Conservation (phyloP, 345 rosid species). For the Trapa bicornis region DNA sequence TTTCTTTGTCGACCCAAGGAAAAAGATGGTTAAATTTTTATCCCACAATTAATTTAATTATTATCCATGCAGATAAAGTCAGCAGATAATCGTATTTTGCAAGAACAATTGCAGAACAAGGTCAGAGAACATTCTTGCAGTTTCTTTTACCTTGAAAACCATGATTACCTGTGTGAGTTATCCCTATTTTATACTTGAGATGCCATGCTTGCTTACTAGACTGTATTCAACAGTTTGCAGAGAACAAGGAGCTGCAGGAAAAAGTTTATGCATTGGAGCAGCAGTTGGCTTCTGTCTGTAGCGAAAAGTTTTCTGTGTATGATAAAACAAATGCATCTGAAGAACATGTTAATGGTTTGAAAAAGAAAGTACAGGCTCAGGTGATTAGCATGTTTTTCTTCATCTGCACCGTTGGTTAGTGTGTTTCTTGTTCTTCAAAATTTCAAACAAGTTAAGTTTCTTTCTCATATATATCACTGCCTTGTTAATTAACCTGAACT, state of each 20-base stretch:
- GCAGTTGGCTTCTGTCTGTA: slow-evolving; percentile 41
- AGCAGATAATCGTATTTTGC: slow-evolving; percentile 96
- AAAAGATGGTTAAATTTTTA: neutral
- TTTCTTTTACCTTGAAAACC: neutral
- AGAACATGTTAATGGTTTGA: slow-evolving; percentile 48
- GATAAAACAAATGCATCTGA: slow-evolving; percentile 33
- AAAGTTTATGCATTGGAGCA: slow-evolving; percentile 62
- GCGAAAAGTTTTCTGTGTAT: slow-evolving; percentile 31
- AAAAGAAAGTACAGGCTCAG: slow-evolving; percentile 75
- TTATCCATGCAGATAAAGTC: slow-evolving; percentile 60
- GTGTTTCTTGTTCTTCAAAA: neutral
- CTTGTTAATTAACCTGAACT: too few species aligned
- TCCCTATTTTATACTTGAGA: neutral
- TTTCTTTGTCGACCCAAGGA: slow-evolving; percentile 4
- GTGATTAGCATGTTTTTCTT: slow-evolving; percentile 22
- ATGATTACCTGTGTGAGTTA: neutral
- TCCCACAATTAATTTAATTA: neutral
- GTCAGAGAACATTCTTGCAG: slow-evolving; percentile 16
- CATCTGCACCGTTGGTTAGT: neutral
- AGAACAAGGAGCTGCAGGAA: slow-evolving; percentile 71
- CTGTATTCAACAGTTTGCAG: slow-evolving; percentile 40
- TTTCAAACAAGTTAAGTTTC: neutral
- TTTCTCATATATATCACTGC: neutral
- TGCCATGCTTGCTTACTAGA: neutral
- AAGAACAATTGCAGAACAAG: slow-evolving; percentile 92